Percentiles rank a stretch among this genome's conserved stretches.
phyloP scores from a whole-genome alignment of 306 rosid species.

The Inga laurina region DNA sequence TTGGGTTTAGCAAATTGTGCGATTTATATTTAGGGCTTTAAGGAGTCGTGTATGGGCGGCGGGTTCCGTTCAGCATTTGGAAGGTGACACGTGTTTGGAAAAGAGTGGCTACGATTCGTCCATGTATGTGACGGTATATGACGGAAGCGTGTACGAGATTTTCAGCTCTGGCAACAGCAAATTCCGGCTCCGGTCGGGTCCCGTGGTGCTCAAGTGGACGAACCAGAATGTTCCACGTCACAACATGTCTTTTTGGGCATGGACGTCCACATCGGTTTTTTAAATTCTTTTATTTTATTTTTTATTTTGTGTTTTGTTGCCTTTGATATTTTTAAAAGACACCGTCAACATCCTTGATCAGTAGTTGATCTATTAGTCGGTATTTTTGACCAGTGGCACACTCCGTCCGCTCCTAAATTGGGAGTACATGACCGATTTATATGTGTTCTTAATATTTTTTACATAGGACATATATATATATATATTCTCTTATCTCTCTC shows the following conservation, averaged over 20 bases:
- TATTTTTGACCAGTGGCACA: background rate
- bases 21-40: slow-evolving; percentile 13
- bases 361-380: background rate
- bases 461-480: too few relatives aligned
- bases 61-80: slow-evolving; percentile 4
- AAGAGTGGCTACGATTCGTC: slow-evolving; percentile 38
- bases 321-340: background rate
- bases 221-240: background rate
- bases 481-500: background rate
- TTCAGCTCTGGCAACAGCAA: slow-evolving; percentile 22
- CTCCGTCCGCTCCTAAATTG: background rate
- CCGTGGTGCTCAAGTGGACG: background rate
- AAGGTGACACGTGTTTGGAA: slow-evolving; percentile 6
- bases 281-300: background rate
- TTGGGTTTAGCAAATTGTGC: background rate
- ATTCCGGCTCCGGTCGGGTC: slow-evolving; percentile 20
- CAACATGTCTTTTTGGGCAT: background rate
- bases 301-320: background rate
- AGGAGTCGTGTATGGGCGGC: slow-evolving; percentile 23
- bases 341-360: background rate
- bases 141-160: slow-evolving; percentile 39
- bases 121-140: slow-evolving; percentile 23
- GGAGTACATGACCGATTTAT: background rate
- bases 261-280: background rate
- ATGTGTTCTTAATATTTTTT: background rate